phyloP scores from a whole-genome alignment of 176 grass and related monocot species.

The Hsuehochloa calcarea region DNA sequence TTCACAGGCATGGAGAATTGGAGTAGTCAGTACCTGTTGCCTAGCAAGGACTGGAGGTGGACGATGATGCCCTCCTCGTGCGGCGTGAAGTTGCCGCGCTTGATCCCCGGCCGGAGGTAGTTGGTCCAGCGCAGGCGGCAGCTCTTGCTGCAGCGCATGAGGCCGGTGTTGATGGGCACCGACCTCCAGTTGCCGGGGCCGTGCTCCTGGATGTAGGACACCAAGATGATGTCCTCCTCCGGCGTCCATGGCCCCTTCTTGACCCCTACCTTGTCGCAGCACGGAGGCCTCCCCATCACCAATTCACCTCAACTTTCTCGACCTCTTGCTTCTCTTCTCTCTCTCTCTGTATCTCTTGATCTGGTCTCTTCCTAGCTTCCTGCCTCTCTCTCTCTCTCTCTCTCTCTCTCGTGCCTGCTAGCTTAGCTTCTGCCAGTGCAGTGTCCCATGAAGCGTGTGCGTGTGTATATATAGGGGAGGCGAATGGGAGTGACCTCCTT shows the following conservation, averaged over 20 bases:
- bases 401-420: neutral
- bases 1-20: neutral
- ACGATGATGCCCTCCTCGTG: slow-evolving; percentile 77
- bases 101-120: slow-evolving; percentile 80
- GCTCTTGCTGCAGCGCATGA: slow-evolving; percentile 92
- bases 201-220: slow-evolving; percentile 86
- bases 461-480: neutral
- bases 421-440: neutral
- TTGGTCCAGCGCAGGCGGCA: slow-evolving; percentile 91
- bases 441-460: neutral
- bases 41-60: slow-evolving; percentile 80
- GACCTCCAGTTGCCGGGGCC: slow-evolving; percentile 86
- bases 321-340: too few relatives aligned
- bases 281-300: slow-evolving; percentile 73
- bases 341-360: neutral
- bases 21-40: slow-evolving; percentile 55
- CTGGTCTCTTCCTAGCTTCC: neutral
- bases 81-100: slow-evolving; percentile 72
- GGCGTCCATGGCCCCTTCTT: slow-evolving; percentile 96
- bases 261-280: slow-evolving; percentile 70
- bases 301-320: too few relatives aligned
- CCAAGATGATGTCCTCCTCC: slow-evolving; percentile 83
- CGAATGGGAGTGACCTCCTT: neutral
- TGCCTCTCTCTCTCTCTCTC: neutral
- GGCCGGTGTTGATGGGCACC: slow-evolving; percentile 65